Evolutionary conservation across 345 rosid species (phyloP), one percentile per base, ranked within the genome.

Genomic region (Syzygium oleosum): DNA sequence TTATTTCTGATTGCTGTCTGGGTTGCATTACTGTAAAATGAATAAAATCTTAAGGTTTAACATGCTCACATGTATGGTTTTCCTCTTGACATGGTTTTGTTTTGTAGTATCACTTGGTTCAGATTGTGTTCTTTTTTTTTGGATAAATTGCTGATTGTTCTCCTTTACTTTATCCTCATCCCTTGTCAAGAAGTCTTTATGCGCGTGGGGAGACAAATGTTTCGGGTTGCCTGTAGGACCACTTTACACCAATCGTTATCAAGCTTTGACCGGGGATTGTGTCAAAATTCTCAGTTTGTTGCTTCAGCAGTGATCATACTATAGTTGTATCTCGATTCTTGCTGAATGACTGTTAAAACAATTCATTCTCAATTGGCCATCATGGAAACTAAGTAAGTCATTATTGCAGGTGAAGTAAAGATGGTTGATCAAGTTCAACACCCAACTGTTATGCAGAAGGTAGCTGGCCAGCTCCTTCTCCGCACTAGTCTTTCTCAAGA

Each of bases 401-500:
- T 52, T 38, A 63, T 86, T 87, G 87, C 93, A 95, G 98, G 92
- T 86, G 83, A 89, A 88, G 87, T 88, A 84, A 89, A 86, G 90
- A 97, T 97, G 99, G 95, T 85, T 87, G 98, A 97, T 93, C 97
- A 95, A 91, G 92, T 89, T 89, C 96, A 92, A 89, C 95, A 94
- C 89, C 97, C 97, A 3, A 87, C 91, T 21, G 88, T 97, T 43
- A 88, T 93, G 89, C 97, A 95, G 89, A 95, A 97, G 94, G 91
- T 92, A 84, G 90, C 95, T 85, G 95, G 97, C 53, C 95, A 95
- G 93, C 87, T 93, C 88, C 91, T 91, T 89, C 93, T 29, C 52
- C 89, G 89, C 4, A 90, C 95, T 9, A 78, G 92, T 83, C 87
- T 91, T 88, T 90, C 96, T 27, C 93, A 90, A 58, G 95, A 94